phyloP scores from a whole-genome alignment of 495 filamentous ascomycete genomes.

The Annulohypoxylon stygium region DNA sequence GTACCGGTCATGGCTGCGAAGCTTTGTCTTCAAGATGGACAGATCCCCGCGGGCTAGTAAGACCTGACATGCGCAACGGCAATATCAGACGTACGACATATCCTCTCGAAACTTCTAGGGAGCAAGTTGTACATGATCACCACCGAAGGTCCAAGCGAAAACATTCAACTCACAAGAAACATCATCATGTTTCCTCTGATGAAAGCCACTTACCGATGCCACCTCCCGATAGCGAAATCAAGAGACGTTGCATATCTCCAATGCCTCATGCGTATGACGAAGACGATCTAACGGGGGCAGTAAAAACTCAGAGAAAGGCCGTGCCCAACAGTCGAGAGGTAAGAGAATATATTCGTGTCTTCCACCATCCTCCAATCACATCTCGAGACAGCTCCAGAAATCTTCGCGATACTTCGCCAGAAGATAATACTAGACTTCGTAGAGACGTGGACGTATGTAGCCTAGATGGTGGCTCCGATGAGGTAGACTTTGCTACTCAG shows the following conservation, averaged over 20 bases:
- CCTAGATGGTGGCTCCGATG: constrained; percentile 50
- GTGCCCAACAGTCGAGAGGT: constrained; percentile 54
- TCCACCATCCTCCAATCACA: constrained; percentile 55
- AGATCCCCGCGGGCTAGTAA: constrained; percentile 34
- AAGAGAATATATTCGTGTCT: constrained; percentile 53
- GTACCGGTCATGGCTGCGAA: background rate
- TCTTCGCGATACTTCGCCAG: constrained; percentile 32
- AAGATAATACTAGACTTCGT: constrained; percentile 24
- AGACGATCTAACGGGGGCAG: constrained; percentile 43
- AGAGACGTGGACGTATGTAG: constrained; percentile 49
- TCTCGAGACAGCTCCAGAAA: constrained; percentile 53
- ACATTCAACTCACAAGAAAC: constrained; percentile 22
- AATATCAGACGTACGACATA: constrained; percentile 30
- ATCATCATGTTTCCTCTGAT: constrained; percentile 37
- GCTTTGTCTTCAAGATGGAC: constrained; percentile 31
- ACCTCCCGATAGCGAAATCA: constrained; percentile 39
- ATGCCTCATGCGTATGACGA: constrained; percentile 46
- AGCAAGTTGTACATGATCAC: constrained; percentile 5
- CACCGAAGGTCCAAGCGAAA: constrained; percentile 24
- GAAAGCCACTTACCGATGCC: constrained; percentile 42
- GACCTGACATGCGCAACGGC: constrained; percentile 43
- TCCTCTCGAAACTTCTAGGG: background rate
- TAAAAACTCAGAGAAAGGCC: constrained; percentile 37
- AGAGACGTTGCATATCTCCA: constrained; percentile 32
- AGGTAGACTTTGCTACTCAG: constrained; percentile 48